phyloP scores from a whole-genome alignment of 1,284 basidiomycete genomes.

The Marasmius tenuissimus region DNA sequence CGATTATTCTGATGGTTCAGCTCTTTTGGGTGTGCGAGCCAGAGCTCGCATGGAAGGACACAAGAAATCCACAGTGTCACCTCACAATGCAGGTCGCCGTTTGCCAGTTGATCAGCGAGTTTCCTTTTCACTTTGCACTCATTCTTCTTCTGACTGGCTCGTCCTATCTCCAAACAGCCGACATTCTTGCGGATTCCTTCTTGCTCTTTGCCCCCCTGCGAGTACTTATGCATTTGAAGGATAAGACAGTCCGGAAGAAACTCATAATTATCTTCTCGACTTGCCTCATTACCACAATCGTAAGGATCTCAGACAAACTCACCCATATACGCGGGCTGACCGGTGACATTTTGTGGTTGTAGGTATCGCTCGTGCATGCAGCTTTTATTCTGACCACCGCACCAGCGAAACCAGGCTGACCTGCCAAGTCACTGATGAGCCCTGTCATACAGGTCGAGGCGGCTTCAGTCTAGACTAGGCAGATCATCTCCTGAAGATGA shows the following conservation, averaged over 20 bases:
- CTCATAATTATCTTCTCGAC: conserved; percentile 41
- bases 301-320: not conserved
- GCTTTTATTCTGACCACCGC: conserved; percentile 31
- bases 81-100: conserved; percentile 32
- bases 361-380: conserved; percentile 41
- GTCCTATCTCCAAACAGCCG: conserved; percentile 24
- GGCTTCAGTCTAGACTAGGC: too few relatives aligned
- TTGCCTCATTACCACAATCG: conserved; percentile 35
- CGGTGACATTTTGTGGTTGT: not conserved
- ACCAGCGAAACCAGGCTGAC: not conserved
- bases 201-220: conserved; percentile 35
- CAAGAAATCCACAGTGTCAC: conserved; percentile 29
- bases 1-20: not conserved
- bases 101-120: conserved; percentile 34
- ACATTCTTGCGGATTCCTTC: conserved; percentile 35
- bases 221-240: conserved; percentile 33
- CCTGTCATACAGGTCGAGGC: too few relatives aligned
- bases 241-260: conserved; percentile 31
- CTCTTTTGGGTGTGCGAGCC: conserved; percentile 35
- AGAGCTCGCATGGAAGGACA: conserved; percentile 28
- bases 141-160: not conserved
- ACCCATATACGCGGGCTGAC: too few relatives aligned
- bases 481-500: too few relatives aligned
- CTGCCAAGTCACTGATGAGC: too few relatives aligned
- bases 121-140: not conserved